phyloP scores from a whole-genome alignment of 768 basidiomycete genomes.

The Peribolospora baueri region DNA sequence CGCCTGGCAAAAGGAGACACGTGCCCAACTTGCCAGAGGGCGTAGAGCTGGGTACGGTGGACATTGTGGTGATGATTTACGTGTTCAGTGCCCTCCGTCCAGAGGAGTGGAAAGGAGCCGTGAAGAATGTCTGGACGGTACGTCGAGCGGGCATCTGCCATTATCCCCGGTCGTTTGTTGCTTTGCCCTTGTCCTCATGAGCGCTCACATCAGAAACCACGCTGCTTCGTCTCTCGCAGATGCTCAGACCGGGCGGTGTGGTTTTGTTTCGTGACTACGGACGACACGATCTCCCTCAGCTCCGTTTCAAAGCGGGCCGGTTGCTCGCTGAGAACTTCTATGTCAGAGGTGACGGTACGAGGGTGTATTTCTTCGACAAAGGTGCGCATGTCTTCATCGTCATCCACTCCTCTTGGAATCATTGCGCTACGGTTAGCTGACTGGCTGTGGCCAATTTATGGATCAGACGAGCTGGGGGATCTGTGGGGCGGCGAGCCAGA shows the following conservation, averaged over 20 bases:
- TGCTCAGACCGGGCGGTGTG: constrained; percentile 69
- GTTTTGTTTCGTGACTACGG: constrained; percentile 84
- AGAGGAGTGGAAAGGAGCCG: constrained; percentile 61
- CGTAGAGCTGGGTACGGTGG: constrained; percentile 43
- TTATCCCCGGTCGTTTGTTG: not conserved
- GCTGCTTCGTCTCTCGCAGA: constrained; percentile 25
- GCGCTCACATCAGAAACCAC: not conserved
- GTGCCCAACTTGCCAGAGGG: constrained; percentile 25
- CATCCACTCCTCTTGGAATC: not conserved
- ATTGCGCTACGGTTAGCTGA: not conserved
- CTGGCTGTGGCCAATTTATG: not conserved
- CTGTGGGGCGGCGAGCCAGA: constrained; percentile 24
- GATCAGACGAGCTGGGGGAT: constrained; percentile 32
- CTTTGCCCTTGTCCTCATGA: not conserved
- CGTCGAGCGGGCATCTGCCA: constrained; percentile 4
- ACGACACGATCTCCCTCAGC: constrained; percentile 75
- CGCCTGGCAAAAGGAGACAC: no score
- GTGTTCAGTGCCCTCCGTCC: constrained; percentile 86
- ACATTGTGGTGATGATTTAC: constrained; percentile 77
- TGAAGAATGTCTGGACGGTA: constrained; percentile 56
- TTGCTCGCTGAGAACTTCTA: constrained; percentile 85
- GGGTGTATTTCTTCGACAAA: constrained; percentile 87
- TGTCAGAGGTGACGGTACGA: constrained; percentile 83
- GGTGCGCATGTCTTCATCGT: constrained; percentile 24
- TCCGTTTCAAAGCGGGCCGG: constrained; percentile 68